These are phyloP conservation scores for Didymella arachidicola DNA, from an alignment of 2,329 filamentous ascomycete genomes.

Conservation along the genomic window DNA sequence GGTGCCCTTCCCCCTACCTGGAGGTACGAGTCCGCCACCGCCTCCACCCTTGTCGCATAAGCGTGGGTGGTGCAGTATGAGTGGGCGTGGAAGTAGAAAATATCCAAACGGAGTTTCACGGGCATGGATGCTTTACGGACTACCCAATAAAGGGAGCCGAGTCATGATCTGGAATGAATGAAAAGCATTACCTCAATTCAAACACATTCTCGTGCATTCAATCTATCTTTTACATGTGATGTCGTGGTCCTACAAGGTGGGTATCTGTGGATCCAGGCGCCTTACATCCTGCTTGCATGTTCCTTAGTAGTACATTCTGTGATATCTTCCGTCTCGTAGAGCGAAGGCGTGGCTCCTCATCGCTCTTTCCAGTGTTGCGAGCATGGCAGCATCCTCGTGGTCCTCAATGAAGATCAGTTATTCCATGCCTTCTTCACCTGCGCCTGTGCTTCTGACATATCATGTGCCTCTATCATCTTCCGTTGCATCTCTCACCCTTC, in stretches of 20 bases:
- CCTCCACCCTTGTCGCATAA: conserved; percentile 58
- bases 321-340: not conserved
- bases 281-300: not conserved
- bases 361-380: not conserved
- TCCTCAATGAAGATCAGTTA: not conserved
- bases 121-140: conserved; percentile 48
- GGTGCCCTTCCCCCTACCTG: conserved; percentile 86
- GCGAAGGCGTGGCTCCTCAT: not conserved
- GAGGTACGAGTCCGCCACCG: conserved; percentile 98
- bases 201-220: conserved; percentile 29
- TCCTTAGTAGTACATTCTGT: not conserved
- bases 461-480: not conserved
- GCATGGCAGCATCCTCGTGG: not conserved
- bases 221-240: conserved; percentile 22
- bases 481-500: conserved; percentile 45
- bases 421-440: not conserved
- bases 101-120: conserved; percentile 48
- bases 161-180: conserved; percentile 50
- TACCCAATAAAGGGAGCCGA: conserved; percentile 37
- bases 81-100: conserved; percentile 35
- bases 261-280: conserved; percentile 26
- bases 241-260: conserved; percentile 11
- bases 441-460: not conserved
- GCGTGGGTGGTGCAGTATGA: conserved; percentile 46
- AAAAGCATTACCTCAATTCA: conserved; percentile 46